A percentile compares a stretch with the other conserved stretches of the same genome.
These are phyloP conservation scores for Coemansia furcata DNA, from an alignment of 192 early-diverging fungal genomes.

Conservation along the genomic window DNA sequence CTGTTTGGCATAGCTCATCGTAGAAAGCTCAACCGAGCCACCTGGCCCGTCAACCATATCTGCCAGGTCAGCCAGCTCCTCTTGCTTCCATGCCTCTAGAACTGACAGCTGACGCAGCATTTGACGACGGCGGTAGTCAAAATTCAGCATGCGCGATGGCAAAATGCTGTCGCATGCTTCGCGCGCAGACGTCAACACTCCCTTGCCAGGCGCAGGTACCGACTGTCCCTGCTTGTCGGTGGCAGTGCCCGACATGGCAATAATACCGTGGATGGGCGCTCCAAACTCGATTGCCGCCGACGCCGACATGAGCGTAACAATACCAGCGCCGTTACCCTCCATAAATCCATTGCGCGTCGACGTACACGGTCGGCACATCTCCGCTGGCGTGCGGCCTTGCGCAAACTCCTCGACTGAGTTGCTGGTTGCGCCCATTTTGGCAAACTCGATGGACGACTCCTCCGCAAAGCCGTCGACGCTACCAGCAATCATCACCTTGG, in stretches of 20 bases:
- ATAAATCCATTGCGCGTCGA: too few species aligned
- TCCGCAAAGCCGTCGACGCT: too few species aligned
- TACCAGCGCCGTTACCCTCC: too few species aligned
- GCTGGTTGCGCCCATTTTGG: too few species aligned
- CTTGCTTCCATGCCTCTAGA: slow-evolving; percentile 7
- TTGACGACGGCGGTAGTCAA: slow-evolving; percentile 44
- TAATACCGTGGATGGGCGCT: slow-evolving; percentile 68
- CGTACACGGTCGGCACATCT: too few species aligned
- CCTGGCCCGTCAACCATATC: background rate
- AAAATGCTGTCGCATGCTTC: slow-evolving; percentile 33
- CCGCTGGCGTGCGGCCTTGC: too few species aligned
- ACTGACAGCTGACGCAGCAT: slow-evolving; percentile 45
- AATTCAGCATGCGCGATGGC: slow-evolving; percentile 59
- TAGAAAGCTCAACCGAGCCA: background rate
- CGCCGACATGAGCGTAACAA: slow-evolving; percentile 55
- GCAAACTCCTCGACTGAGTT: too few species aligned
- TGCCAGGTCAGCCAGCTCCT: background rate
- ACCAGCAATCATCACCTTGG: too few species aligned
- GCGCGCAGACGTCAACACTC: slow-evolving; percentile 83
- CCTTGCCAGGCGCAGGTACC: slow-evolving; percentile 10
- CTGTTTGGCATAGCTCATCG: background rate
- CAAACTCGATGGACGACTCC: too few species aligned
- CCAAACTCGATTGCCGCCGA: slow-evolving; percentile 82
- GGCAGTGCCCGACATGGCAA: slow-evolving; percentile 61
- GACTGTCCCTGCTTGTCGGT: slow-evolving; percentile 85